A percentile compares a stretch with the other conserved stretches of the same genome.
Evolutionary conservation across 257 asterid genomes (phyloP).

Genomic region (Plantago major): DNA sequence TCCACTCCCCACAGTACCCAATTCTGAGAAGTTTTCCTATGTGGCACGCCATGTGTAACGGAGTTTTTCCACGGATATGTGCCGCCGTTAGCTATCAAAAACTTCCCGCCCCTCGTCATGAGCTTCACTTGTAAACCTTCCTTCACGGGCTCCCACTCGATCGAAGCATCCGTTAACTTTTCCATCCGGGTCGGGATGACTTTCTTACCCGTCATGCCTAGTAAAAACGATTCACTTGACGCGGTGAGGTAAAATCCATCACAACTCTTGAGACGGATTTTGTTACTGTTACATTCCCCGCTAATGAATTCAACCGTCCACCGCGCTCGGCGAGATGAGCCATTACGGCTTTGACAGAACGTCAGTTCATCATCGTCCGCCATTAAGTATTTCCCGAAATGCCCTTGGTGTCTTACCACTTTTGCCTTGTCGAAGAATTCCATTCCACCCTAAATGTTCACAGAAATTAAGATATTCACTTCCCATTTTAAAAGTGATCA

Average conservation of each 20-base stretch:
- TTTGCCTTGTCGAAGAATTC: slow-evolving; percentile 53
- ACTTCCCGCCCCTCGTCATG: slow-evolving; percentile 51
- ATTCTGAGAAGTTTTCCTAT: slow-evolving; percentile 61
- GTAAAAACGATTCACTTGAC: slow-evolving; percentile 45
- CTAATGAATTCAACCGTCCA: slow-evolving; percentile 68
- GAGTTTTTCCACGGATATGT: slow-evolving; percentile 81
- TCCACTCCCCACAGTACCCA: slow-evolving; percentile 84
- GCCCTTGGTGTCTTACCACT: slow-evolving; percentile 56
- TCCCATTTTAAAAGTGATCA: too few species aligned
- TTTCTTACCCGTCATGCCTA: slow-evolving; percentile 76
- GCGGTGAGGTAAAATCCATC: slow-evolving; percentile 75
- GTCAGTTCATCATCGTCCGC: slow-evolving; percentile 57
- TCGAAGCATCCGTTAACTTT: slow-evolving; percentile 20
- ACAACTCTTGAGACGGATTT: slow-evolving; percentile 61
- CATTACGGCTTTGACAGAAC: slow-evolving; percentile 62
- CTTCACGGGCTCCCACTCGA: slow-evolving; percentile 69
- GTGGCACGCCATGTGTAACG: slow-evolving; percentile 70
- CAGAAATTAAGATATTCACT: too few species aligned
- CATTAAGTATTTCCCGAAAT: slow-evolving; percentile 51
- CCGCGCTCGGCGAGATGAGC: slow-evolving; percentile 47
- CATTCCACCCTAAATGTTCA: slow-evolving; percentile 36
- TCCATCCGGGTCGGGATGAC: slow-evolving; percentile 43
- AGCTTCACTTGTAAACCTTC: slow-evolving; percentile 62
- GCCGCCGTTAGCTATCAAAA: slow-evolving; percentile 76
- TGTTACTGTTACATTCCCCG: slow-evolving; percentile 24